These are phyloP conservation scores for Mycena albidolilacea DNA, from an alignment of 768 basidiomycete genomes.

Conservation along the genomic window DNA sequence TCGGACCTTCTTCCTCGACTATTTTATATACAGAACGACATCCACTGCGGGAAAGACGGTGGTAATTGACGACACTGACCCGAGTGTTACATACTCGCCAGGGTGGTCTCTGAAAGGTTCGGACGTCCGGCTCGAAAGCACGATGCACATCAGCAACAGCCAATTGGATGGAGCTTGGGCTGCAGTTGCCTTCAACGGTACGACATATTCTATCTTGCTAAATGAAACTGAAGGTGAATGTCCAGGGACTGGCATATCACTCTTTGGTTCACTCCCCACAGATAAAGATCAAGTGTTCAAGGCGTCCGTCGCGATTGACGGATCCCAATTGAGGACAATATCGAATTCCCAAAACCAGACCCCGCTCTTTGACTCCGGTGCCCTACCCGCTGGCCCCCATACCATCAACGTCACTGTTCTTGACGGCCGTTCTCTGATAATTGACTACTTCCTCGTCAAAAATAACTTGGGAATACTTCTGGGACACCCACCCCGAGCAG, in stretches of 20 bases:
- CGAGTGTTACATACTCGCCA: neutral
- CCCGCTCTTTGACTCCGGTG: neutral
- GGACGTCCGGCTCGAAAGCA: neutral
- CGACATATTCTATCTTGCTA: neutral
- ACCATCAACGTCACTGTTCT: conserved; percentile 1
- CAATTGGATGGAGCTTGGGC: neutral
- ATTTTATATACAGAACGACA: conserved; percentile 12
- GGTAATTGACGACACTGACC: neutral
- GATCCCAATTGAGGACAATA: neutral
- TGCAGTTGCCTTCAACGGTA: conserved; percentile 9
- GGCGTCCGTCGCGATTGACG: conserved; percentile 4
- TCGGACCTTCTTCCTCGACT: conserved; percentile 4
- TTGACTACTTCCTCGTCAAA: conserved; percentile 10
- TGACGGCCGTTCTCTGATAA: neutral
- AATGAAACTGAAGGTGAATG: neutral
- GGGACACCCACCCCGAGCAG: no score
- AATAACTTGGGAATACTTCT: neutral
- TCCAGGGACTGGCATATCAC: neutral
- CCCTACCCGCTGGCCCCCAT: neutral
- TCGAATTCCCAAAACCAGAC: neutral
- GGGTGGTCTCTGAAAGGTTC: no score
- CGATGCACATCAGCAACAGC: neutral
- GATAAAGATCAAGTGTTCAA: neutral
- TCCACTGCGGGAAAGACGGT: neutral
- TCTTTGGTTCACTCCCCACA: neutral